These are phyloP conservation scores for Prunus fruticosa DNA, from an alignment of 306 rosid species.

Conservation along the genomic window DNA sequence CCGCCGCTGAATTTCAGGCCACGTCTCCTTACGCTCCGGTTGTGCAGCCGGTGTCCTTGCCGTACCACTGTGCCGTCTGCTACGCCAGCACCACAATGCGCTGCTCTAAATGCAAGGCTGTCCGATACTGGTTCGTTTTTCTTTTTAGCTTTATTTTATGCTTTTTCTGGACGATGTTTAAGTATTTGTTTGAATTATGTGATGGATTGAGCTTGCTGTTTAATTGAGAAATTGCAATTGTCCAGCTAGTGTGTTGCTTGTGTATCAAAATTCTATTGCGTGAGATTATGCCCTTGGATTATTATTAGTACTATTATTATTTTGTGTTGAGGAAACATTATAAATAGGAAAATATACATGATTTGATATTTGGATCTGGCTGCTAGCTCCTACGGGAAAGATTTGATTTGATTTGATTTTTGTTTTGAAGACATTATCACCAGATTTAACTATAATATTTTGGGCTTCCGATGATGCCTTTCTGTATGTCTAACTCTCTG, in stretches of 20 bases:
- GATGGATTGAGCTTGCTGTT: background rate
- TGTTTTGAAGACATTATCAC: background rate
- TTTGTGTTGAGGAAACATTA: background rate
- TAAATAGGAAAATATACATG: background rate
- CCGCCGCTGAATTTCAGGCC: constrained; percentile 36
- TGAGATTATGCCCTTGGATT: background rate
- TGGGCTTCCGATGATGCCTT: background rate
- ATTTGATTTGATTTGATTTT: background rate
- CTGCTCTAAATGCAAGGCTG: constrained; percentile 59
- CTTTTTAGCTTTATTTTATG: background rate
- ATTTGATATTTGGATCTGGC: background rate
- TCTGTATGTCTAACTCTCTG: background rate
- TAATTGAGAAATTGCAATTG: background rate
- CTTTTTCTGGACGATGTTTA: background rate
- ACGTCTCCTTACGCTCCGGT: constrained; percentile 7
- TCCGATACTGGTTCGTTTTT: constrained; percentile 55
- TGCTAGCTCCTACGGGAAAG: background rate
- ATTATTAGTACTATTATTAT: background rate
- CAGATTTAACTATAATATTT: background rate
- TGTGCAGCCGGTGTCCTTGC: constrained; percentile 6
- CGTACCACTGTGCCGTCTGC: constrained; percentile 50
- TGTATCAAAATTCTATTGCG: background rate
- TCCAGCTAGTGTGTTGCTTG: background rate
- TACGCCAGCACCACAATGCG: constrained; percentile 52
- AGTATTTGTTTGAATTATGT: background rate